Evolutionary conservation across 176 grass and related monocot genomes (phyloP), one percentile per base, ranked within the genome.

Genomic region (Avena eriantha): DNA sequence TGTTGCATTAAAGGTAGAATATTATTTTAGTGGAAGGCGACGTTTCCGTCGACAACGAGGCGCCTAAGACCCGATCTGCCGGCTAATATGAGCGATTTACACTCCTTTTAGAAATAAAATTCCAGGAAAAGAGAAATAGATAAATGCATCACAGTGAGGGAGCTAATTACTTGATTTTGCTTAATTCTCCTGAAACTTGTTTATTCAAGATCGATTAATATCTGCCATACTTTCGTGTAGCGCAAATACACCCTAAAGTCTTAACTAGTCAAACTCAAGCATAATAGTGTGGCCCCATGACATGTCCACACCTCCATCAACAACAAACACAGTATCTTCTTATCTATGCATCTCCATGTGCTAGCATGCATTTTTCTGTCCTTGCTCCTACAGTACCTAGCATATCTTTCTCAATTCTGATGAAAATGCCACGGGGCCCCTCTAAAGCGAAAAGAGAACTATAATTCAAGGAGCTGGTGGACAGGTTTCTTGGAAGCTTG

Each of bases 391-490:
- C 80, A 57, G 21, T 19, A 10, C 33, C 49, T 43, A 16, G 13
- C 49, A 17, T 34, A 67, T 51, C 79, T 34, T 81, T 50, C 49
- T 34, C 45, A 81, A n/a, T 68, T 50, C 17, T 51, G 26, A 51
- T 50, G 16, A 35, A 33, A 81, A 68, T 53, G 58, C 35, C 57
- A 80, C 45, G 22, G 18, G 31, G 12, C 35, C 58, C 39, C 11
- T 60, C 57, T 46, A 80, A 68, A 81, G 61, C 79, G 41, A 81
- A 50, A 67, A 14, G 79, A 10, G 45, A 21, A 26, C 24, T 68
- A 51, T 68, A 18, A 48, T 29, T 18, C 58, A 80, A 31, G 41
- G 41, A 11, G 39, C 58, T 41, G 54, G 73, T 76, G 16, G 48
- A 54, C 49, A 19, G 48, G 26, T 77, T 18, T 76, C 7, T 33